phyloP scores from a whole-genome alignment of 441 rosid genomes.

The Croton laevigatus region DNA sequence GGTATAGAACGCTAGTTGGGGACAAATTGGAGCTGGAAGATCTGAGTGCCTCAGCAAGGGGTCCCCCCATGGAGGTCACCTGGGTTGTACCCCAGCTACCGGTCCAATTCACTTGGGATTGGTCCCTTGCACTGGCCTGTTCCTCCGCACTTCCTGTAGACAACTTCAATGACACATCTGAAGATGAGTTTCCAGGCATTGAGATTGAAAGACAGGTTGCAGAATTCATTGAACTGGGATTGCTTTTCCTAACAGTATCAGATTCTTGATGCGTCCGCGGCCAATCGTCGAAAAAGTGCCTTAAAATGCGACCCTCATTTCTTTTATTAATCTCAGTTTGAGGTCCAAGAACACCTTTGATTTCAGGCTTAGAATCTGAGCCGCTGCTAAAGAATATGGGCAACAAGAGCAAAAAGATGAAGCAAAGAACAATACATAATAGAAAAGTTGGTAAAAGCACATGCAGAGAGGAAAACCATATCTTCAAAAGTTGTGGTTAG shows the following conservation, averaged over 20 bases:
- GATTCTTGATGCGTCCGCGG: slow-evolving; percentile 57
- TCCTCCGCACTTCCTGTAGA: slow-evolving; percentile 61
- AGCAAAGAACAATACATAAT: not conserved
- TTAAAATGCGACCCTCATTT: slow-evolving; percentile 57
- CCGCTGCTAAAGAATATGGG: slow-evolving; percentile 26
- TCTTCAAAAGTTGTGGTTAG: slow-evolving; percentile 44
- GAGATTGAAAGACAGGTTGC: slow-evolving; percentile 67
- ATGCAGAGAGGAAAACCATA: slow-evolving; percentile 15
- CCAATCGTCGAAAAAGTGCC: slow-evolving; percentile 94
- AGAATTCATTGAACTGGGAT: slow-evolving; percentile 33
- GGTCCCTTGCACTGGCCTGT: slow-evolving; percentile 38
- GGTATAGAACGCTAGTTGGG: slow-evolving; percentile 78
- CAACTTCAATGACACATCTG: slow-evolving; percentile 71
- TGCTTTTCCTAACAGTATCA: slow-evolving; percentile 32
- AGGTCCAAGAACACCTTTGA: slow-evolving; percentile 42
- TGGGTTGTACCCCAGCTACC: slow-evolving; percentile 53
- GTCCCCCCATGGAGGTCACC: slow-evolving; percentile 74
- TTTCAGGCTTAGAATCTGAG: slow-evolving; percentile 35
- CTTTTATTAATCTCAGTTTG: slow-evolving; percentile 37
- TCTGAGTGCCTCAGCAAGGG: slow-evolving; percentile 78
- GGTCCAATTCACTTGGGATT: slow-evolving; percentile 52
- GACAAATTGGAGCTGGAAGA: slow-evolving; percentile 57
- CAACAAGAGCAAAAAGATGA: not conserved
- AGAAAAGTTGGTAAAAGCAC: not conserved
- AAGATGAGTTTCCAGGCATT: slow-evolving; percentile 62